phyloP scores from a whole-genome alignment of 345 rosid genomes.

The Hypericum perforatum region DNA sequence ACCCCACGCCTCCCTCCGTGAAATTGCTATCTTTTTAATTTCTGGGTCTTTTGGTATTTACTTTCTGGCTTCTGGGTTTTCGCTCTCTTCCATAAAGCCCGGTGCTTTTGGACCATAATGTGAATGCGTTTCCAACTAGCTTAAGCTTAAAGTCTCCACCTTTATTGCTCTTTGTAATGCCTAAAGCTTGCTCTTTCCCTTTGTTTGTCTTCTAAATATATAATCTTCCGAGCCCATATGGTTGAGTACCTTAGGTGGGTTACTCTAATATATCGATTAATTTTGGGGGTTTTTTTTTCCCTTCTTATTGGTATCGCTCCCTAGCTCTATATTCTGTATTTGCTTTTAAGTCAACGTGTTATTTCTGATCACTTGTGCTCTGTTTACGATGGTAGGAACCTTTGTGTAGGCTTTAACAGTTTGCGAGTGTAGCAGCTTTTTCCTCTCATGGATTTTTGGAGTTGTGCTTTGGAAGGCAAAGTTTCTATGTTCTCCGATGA shows the following conservation, averaged over 20 bases:
- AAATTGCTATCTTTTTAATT: not conserved
- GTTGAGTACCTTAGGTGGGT: no score
- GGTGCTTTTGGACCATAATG: conserved; percentile 7
- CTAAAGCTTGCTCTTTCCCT: no score
- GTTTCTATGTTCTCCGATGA: conserved; percentile 27
- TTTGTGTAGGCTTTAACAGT: not conserved
- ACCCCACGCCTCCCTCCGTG: conserved; percentile 6
- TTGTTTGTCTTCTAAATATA: no score
- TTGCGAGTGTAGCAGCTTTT: conserved; percentile 7
- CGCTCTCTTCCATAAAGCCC: not conserved
- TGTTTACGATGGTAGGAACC: not conserved
- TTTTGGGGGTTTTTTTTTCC: no score
- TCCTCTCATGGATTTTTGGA: conserved; percentile 47
- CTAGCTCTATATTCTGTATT: no score
- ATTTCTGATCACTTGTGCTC: no score
- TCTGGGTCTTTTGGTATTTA: not conserved
- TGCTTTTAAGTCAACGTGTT: no score
- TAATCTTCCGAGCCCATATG: no score
- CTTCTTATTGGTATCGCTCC: no score
- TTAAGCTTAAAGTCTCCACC: not conserved
- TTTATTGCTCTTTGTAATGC: no score
- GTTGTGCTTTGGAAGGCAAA: conserved; percentile 31
- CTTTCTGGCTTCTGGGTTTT: not conserved
- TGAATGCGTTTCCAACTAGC: not conserved
- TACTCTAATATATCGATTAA: no score